phyloP scores from a whole-genome alignment of 2,329 filamentous ascomycete species.

The Talaromyces atroroseus region DNA sequence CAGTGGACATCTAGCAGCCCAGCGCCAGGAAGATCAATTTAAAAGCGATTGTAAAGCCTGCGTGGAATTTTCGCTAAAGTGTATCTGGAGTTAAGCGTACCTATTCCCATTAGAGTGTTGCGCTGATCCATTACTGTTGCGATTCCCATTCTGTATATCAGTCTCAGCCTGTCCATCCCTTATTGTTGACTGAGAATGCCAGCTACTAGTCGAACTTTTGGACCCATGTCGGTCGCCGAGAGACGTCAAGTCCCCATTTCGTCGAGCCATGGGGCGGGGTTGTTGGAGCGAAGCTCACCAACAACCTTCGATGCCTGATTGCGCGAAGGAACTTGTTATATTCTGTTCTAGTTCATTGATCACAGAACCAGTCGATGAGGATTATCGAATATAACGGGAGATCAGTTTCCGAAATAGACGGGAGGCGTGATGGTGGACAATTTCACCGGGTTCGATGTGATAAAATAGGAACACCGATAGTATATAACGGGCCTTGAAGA shows the following conservation, averaged over 20 bases:
- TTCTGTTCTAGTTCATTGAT: constrained; percentile 4
- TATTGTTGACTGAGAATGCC: constrained; percentile 36
- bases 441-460: not conserved
- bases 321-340: not conserved
- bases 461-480: not conserved
- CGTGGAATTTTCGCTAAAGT: not conserved
- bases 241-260: constrained; percentile 24
- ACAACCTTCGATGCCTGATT: not conserved
- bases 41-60: not conserved
- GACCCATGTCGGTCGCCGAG: constrained; percentile 35
- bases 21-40: not conserved
- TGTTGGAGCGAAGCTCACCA: not conserved
- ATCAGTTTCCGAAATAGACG: not conserved
- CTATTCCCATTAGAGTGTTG: constrained; percentile 5
- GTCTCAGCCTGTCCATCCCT: constrained; percentile 23
- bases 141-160: constrained; percentile 16
- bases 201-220: constrained; percentile 37
- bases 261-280: constrained; percentile 28
- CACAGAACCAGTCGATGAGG: not conserved
- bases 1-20: not conserved
- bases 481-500: not conserved
- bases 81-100: not conserved
- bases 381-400: not conserved
- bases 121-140: constrained; percentile 19
- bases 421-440: not conserved